Evolutionary conservation across 306 rosid genomes (phyloP).

Genomic region (Fagus crenata): DNA sequence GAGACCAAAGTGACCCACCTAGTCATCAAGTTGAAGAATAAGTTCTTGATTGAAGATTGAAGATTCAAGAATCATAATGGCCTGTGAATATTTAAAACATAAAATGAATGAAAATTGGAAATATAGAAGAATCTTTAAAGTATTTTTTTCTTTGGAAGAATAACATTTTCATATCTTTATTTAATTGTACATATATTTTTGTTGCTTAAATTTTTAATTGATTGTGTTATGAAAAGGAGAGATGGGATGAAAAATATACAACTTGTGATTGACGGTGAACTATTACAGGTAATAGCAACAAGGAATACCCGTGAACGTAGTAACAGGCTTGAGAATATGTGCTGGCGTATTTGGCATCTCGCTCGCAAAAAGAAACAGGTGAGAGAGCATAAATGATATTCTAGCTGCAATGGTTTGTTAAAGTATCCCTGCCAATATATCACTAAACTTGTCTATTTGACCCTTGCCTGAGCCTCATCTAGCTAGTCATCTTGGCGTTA

Average conservation of each 20-base stretch:
- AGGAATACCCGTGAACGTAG: slow-evolving; percentile 61
- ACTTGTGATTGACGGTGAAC: neutral
- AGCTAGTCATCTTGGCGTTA: no score
- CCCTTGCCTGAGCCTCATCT: no score
- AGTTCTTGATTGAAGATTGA: no score
- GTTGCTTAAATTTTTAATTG: no score
- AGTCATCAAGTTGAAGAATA: neutral
- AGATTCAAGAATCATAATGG: neutral
- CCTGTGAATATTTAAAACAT: neutral
- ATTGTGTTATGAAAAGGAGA: neutral
- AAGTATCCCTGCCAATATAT: no score
- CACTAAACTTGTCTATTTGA: no score
- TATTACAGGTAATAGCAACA: slow-evolving; percentile 56
- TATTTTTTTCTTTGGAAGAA: no score
- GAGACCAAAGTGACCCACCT: neutral
- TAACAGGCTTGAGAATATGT: slow-evolving; percentile 75
- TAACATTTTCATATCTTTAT: no score
- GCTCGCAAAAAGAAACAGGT: slow-evolving; percentile 80
- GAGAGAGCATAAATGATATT: neutral
- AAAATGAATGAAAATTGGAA: neutral
- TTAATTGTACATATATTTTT: no score
- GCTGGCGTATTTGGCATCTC: slow-evolving; percentile 91
- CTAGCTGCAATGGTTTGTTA: no score
- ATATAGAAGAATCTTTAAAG: no score
- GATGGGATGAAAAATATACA: slow-evolving; percentile 4